A percentile compares a stretch with the other conserved stretches of the same genome.
Conservation (phyloP, 2,329 filamentous ascomycete species). For the Coniochaeta sp. region DNA sequence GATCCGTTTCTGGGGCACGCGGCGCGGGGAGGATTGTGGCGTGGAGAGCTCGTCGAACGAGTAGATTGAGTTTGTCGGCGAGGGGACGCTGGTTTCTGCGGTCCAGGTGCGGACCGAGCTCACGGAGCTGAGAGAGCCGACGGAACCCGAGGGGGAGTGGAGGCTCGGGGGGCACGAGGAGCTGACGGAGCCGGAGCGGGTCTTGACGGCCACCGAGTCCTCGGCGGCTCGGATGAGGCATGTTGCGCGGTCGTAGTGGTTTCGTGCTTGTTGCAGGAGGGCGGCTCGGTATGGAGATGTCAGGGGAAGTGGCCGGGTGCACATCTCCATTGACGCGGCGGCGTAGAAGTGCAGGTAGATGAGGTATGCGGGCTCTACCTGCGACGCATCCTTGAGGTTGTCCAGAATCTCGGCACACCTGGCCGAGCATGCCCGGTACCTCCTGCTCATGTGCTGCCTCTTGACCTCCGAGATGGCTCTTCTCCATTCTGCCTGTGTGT, state of each 20-base stretch:
- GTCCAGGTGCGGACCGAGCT: constrained; percentile 22
- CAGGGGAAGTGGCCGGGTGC: constrained; percentile 39
- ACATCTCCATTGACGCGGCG: constrained; percentile 52
- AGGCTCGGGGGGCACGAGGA: constrained; percentile 28
- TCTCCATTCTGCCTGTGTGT: constrained; percentile 43
- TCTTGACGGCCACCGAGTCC: constrained; percentile 25
- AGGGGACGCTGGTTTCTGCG: constrained; percentile 35
- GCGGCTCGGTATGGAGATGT: constrained; percentile 37
- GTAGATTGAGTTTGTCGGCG: constrained; percentile 37
- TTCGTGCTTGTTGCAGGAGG: constrained; percentile 43
- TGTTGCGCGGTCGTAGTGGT: constrained; percentile 43
- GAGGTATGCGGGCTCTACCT: constrained; percentile 44
- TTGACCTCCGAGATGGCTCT: constrained; percentile 45
- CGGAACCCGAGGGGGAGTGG: constrained; percentile 39
- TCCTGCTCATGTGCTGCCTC: constrained; percentile 40
- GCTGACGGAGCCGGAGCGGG: constrained; percentile 26
- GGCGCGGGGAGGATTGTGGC: constrained; percentile 5
- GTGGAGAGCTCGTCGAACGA: constrained; percentile 23
- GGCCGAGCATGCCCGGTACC: constrained; percentile 45
- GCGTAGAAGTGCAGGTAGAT: constrained; percentile 56
- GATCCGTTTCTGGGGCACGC: constrained; percentile 17
- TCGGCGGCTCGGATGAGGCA: constrained; percentile 40
- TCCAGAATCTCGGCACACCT: constrained; percentile 47
- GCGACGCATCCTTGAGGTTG: constrained; percentile 33
- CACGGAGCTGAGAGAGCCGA: constrained; percentile 24